These are phyloP conservation scores for Naganishia cerealis DNA, from an alignment of 1,284 basidiomycete genomes.

Conservation along the genomic window DNA sequence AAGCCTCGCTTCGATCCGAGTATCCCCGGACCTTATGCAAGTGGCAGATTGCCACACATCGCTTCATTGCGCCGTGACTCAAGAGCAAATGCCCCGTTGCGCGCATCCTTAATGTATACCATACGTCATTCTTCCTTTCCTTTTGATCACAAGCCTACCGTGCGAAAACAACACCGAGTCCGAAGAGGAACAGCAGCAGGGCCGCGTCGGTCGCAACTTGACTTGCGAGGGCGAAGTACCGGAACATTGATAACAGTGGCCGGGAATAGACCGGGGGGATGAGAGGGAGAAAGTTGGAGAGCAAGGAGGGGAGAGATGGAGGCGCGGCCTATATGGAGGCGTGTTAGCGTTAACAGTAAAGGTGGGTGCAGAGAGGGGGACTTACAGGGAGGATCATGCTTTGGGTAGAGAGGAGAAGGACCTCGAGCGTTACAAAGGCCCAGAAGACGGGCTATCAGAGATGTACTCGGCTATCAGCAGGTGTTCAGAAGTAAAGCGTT, in stretches of 20 bases:
- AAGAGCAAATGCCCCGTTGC: too few species aligned
- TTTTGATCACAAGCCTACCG: background rate
- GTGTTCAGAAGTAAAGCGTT: too few species aligned
- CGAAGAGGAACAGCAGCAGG: slow-evolving; percentile 49
- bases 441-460: slow-evolving; percentile 52
- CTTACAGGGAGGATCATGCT: slow-evolving; percentile 48
- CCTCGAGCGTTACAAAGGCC: slow-evolving; percentile 51
- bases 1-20: too few species aligned
- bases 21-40: too few species aligned
- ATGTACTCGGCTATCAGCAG: background rate
- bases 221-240: slow-evolving; percentile 45
- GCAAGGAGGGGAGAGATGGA: slow-evolving; percentile 48
- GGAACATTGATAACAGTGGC: slow-evolving; percentile 45
- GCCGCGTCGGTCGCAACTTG: slow-evolving; percentile 52
- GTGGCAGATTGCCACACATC: too few species aligned
- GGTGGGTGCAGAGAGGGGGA: background rate
- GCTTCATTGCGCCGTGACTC: too few species aligned
- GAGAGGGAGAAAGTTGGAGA: slow-evolving; percentile 51
- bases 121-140: too few species aligned
- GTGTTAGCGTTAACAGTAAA: slow-evolving; percentile 4
- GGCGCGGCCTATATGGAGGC: slow-evolving; percentile 38
- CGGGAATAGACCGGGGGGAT: slow-evolving; percentile 47
- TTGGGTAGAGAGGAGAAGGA: slow-evolving; percentile 51
- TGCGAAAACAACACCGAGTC: slow-evolving; percentile 39
- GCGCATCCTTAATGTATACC: too few species aligned